Evolutionary conservation across 495 filamentous ascomycete genomes (phyloP), one percentile per base, ranked within the genome.

Genomic region (Neurospora sp.): DNA sequence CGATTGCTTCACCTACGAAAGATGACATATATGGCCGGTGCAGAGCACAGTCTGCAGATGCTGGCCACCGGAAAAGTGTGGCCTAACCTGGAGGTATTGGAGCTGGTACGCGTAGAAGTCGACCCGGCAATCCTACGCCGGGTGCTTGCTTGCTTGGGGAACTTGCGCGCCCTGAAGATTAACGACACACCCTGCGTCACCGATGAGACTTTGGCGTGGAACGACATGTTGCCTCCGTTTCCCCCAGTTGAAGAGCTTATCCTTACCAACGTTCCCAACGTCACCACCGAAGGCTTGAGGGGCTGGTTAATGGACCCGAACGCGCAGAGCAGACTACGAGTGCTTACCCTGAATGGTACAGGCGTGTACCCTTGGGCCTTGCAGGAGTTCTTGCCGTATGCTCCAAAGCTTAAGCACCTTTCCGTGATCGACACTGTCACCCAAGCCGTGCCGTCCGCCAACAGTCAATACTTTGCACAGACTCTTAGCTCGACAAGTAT

Each of bases 1-100:
- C 88, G 92, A 40, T 98, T 94, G 79, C 88, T 91, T 39, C 89
- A 96, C 76, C 82, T 98, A 37, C 88, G 94, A 69, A 94, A 92
- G 76, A 98, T 98, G 94, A 89, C 85, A 40, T 99, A 96, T 82
- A 85, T 86, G 48, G 82, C 84, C 44, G 96, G 96, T 11, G 86
- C 91, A 9, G 96, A 98, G 83, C 88, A 87, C 48, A 91, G 89
- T 78, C 88, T 99, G 73, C 88, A 92, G 72, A 83, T 88, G 35
- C 83, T 98, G 20, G 85, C 87, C 9, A 84, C 85, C 9, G 86
- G 89, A 8, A 84, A 84, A 6, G 85, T 91, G 18, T 99, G 95
- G 95, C 82, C 82, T 37, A 90, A 91, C 69, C 84, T 99, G 46
- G 92, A 97, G 81, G 87, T 92, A 5, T 80, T 98, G 53, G 93